Conservation (phyloP, 2,329 filamentous ascomycete species). For the Claviceps africana region DNA sequence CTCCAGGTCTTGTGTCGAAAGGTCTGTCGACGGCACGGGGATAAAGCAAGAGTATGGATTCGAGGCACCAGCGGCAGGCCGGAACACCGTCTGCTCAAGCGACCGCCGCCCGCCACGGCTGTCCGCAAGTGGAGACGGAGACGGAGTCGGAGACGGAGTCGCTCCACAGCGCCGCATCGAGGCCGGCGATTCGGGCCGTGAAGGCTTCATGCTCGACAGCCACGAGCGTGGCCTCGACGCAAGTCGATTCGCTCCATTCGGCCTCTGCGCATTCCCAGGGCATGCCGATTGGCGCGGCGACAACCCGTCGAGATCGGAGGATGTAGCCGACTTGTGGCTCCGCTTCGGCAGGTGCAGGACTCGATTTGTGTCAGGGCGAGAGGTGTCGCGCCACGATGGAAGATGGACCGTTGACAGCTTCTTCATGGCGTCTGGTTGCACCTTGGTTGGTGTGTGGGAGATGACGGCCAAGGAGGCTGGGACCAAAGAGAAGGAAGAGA, state of each 20-base stretch:
- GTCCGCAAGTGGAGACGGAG: background rate
- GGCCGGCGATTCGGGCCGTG: conserved; percentile 8
- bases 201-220: conserved; percentile 11
- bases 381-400: background rate
- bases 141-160: no score
- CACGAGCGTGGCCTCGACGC: conserved; percentile 8
- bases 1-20: conserved; percentile 4
- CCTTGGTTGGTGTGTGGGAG: background rate
- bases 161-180: conserved; percentile 17
- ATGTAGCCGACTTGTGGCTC: background rate
- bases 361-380: background rate
- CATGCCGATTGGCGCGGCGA: background rate
- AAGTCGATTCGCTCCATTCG: background rate
- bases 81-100: background rate
- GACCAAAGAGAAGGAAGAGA: background rate
- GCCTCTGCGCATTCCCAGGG: background rate
- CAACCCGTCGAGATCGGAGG: background rate
- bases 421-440: background rate
- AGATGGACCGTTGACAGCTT: background rate
- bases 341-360: background rate
- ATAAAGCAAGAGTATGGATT: background rate
- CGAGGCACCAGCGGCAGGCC: background rate
- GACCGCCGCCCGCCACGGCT: background rate
- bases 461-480: background rate
- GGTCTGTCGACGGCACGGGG: background rate